These are phyloP conservation scores for Citrus glauca DNA, from an alignment of 345 rosid species.

Conservation along the genomic window DNA sequence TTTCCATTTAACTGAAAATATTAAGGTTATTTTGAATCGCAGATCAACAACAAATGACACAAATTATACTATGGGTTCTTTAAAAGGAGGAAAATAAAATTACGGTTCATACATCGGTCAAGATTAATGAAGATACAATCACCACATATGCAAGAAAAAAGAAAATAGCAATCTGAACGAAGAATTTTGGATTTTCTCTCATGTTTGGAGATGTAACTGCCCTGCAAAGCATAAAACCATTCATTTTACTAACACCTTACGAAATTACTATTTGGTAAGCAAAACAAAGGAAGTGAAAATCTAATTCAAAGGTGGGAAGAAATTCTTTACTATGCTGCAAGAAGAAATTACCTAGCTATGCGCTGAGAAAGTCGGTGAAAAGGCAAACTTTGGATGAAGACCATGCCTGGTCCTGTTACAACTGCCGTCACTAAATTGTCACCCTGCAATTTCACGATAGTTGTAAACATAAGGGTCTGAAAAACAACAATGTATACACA, in stretches of 20 bases:
- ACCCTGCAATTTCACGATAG: constrained; percentile 50
- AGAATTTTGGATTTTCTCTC: constrained; percentile 95
- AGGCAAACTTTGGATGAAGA: constrained; percentile 95
- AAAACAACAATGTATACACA: not conserved
- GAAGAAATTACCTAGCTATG: constrained; percentile 65
- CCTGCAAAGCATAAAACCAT: constrained; percentile 43
- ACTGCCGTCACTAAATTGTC: constrained; percentile 81
- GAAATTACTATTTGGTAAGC: not conserved
- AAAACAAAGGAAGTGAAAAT: not conserved
- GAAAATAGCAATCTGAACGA: constrained; percentile 83
- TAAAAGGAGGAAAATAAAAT: not conserved
- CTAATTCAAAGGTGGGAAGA: not conserved
- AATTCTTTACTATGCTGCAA: not conserved
- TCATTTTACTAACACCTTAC: not conserved
- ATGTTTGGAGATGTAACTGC: constrained; percentile 98
- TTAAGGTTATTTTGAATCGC: not conserved
- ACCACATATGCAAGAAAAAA: constrained; percentile 89
- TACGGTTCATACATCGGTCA: constrained; percentile 72
- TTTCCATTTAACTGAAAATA: constrained; percentile 18
- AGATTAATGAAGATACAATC: constrained; percentile 89
- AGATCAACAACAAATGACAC: constrained; percentile 1
- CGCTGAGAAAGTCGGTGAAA: constrained; percentile 87
- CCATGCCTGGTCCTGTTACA: constrained; percentile 95
- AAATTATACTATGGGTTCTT: not conserved
- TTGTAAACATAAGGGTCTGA: not conserved